A percentile compares a stretch with the other conserved stretches of the same genome.
Conservation (phyloP, 495 filamentous ascomycete species). For the Aspergillus steynii region DNA sequence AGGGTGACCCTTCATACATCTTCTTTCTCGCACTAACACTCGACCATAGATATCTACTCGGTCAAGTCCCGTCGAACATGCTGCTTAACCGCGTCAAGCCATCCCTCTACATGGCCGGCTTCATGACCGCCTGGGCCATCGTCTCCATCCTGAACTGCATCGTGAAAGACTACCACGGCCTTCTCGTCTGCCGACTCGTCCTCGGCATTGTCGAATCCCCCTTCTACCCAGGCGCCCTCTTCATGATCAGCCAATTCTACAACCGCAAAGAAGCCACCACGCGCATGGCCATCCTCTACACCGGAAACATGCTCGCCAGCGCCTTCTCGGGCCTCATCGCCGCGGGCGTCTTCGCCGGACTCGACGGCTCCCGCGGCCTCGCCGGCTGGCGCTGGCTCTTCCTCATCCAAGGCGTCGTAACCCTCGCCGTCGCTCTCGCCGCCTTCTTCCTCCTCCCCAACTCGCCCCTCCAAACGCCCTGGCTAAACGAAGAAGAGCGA, state of each 20-base stretch:
- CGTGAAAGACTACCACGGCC: conserved; percentile 40
- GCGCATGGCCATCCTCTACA: conserved; percentile 28
- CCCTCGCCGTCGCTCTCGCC: conserved; percentile 36
- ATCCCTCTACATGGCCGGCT: conserved; percentile 34
- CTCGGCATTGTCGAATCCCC: conserved; percentile 52
- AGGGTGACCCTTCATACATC: conserved; percentile 16
- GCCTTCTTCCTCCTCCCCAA: conserved; percentile 45
- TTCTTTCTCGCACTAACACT: not conserved
- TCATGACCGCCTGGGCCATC: conserved; percentile 52
- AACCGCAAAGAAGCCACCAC: conserved; percentile 40
- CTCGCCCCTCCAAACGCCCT: conserved; percentile 48
- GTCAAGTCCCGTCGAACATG: conserved; percentile 59
- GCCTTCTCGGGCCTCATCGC: conserved; percentile 32
- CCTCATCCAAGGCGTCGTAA: conserved; percentile 43
- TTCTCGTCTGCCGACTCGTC: conserved; percentile 38
- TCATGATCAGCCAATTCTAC: conserved; percentile 47
- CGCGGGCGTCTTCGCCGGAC: conserved; percentile 21
- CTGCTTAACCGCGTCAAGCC: conserved; percentile 48
- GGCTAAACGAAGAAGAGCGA: conserved; percentile 37
- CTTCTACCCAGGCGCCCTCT: conserved; percentile 48
- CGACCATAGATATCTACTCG: conserved; percentile 40
- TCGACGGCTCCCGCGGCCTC: conserved; percentile 23
- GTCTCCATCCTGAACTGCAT: conserved; percentile 46
- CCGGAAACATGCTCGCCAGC: conserved; percentile 24
- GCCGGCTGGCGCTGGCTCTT: conserved; percentile 36